phyloP scores from a whole-genome alignment of 176 grass and related monocot species.

The Saccharum officinarum region DNA sequence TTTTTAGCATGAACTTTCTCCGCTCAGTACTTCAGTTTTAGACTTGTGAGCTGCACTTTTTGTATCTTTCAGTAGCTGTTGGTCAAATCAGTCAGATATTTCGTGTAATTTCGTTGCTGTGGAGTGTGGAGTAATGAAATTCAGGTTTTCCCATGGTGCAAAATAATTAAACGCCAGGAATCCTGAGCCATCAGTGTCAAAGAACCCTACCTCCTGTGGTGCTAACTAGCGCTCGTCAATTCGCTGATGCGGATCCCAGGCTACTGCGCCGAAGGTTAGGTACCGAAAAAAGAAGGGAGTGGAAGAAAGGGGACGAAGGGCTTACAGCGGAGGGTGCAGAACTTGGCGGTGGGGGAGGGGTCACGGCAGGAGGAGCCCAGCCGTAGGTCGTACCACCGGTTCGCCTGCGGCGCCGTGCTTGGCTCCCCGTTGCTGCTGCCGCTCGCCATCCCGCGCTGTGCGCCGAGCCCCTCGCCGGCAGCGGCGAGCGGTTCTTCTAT shows the following conservation, averaged over 20 bases:
- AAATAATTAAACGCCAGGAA: slow-evolving; percentile 9
- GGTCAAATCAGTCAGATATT: not conserved
- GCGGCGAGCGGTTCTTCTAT: not conserved
- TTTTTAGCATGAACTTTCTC: no score
- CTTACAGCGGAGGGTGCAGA: slow-evolving; percentile 70
- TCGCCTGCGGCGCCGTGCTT: slow-evolving; percentile 55
- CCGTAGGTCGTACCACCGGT: slow-evolving; percentile 66
- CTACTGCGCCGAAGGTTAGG: not conserved
- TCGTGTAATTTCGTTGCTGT: not conserved
- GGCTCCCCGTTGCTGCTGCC: slow-evolving; percentile 59
- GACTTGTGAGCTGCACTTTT: not conserved
- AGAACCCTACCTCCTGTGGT: not conserved
- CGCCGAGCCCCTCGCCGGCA: not conserved
- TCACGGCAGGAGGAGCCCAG: slow-evolving; percentile 59
- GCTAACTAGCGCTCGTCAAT: not conserved
- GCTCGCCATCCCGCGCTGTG: slow-evolving; percentile 40
- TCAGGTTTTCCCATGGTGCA: not conserved
- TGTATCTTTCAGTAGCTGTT: not conserved
- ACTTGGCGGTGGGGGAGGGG: slow-evolving; percentile 55
- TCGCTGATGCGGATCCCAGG: not conserved
- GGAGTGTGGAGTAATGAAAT: not conserved
- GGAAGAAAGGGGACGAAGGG: not conserved
- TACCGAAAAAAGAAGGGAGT: not conserved
- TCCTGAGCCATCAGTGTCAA: slow-evolving; percentile 1
- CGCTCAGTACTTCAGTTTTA: not conserved